Conservation (phyloP, 1,284 basidiomycete genomes). For the Cutaneotrichosporon sp. region DNA sequence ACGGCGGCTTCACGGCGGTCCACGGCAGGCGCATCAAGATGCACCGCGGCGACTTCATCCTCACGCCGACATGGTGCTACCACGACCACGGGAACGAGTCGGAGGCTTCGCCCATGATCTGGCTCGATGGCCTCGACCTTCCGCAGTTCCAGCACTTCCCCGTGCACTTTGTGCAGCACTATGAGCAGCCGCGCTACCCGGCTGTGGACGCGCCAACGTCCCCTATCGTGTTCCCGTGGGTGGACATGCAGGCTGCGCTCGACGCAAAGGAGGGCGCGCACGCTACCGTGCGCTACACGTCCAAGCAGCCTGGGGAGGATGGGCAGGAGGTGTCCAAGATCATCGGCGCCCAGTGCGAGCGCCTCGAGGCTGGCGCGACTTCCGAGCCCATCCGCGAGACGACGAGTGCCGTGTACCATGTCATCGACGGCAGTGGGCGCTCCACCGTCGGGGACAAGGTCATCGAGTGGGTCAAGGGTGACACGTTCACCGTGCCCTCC, state of each 20-base stretch:
- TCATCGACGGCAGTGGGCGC: constrained; percentile 25
- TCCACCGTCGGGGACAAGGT: constrained; percentile 21
- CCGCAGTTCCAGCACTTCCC: constrained; percentile 31
- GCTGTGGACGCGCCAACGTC: constrained; percentile 21
- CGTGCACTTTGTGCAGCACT: constrained; percentile 31
- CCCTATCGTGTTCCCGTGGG: constrained; percentile 26
- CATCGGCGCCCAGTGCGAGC: constrained; percentile 30
- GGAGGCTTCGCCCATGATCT: constrained; percentile 28
- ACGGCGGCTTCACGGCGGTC: constrained; percentile 30
- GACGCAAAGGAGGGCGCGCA: constrained; percentile 13
- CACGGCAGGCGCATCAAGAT: constrained; percentile 30
- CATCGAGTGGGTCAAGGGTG: constrained; percentile 28
- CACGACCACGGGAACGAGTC: constrained; percentile 33
- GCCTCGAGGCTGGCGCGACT: constrained; percentile 20
- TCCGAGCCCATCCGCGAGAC: constrained; percentile 19
- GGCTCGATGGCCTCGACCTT: constrained; percentile 32
- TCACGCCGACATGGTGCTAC: constrained; percentile 28
- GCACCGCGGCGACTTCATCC: constrained; percentile 30
- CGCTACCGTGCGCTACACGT: constrained; percentile 21
- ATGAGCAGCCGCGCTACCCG: constrained; percentile 26
- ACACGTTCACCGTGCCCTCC: constrained; percentile 28
- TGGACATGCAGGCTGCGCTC: constrained; percentile 25
- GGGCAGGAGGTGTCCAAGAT: constrained; percentile 27
- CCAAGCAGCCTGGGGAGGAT: constrained; percentile 19
- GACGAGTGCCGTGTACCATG: constrained; percentile 24